Evolutionary conservation across 768 basidiomycete genomes (phyloP), one percentile per base, ranked within the genome.

Genomic region (Lyophyllum semitale): DNA sequence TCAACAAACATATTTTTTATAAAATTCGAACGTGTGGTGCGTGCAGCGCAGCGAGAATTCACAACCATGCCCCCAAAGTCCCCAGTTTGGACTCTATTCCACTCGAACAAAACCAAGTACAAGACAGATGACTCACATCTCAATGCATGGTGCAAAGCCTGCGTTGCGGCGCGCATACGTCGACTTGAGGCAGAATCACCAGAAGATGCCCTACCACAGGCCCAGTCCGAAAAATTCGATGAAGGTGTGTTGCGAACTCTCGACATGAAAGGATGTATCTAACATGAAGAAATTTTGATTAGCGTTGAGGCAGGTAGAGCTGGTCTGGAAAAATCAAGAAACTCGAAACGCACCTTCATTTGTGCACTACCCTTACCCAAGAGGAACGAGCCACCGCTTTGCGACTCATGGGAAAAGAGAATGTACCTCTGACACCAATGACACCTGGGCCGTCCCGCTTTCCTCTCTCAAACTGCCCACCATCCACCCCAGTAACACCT

Each of bases 131-230:
- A n/a, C 4, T 7, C 30, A 4, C 48, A 50, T 30, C n/a, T 30
- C 11, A 47, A 47, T 47, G 45, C 48, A 4, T 50, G 48, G 48
- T 50, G 48, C 18, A n/a, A 26, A 22, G 48, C 30, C 7, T 50
- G 48, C 26, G 33, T 50, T 22, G n/a, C 8, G 5, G 33, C 30
- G 6, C 20, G 20, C 8, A 25, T 37, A 4, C 33, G 22, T 12
- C 30, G 17, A 11, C 8, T 50, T 4, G 15, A 47, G 8, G 27
- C 45, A 30, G 18, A 18, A 50, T 15, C 33, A 4, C 3, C 8
- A 8, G 48, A 33, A 25, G 33, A 30, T 50, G 48, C 35, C 8
- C 27, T 41, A 8, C 22, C 40, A 27, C 41, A 27, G 5, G 29
- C 4, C 11, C 8, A 41, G 17, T 25, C 8, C 18, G 9, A 41